Evolutionary conservation across 1,139 yeast genomes (phyloP).

Genomic region (Protomyces pachydermus): DNA sequence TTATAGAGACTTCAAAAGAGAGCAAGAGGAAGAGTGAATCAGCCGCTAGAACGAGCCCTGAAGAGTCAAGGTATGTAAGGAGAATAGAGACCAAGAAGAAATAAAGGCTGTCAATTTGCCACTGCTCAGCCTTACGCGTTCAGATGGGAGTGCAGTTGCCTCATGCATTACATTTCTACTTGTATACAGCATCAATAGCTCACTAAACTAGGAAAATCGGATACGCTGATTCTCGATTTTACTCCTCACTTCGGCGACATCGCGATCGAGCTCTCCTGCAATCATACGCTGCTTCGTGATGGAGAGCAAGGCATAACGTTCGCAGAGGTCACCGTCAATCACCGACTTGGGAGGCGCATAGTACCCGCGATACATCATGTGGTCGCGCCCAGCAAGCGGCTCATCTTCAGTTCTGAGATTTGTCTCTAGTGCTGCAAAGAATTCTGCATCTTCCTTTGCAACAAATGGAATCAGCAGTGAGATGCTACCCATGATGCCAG

Average conservation of each 20-base stretch:
- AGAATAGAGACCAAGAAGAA: too few species aligned
- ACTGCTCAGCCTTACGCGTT: too few species aligned
- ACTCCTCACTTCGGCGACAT: slow-evolving; percentile 56
- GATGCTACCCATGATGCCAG: slow-evolving; percentile 76
- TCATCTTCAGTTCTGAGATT: slow-evolving; percentile 46
- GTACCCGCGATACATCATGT: slow-evolving; percentile 63
- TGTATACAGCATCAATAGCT: too few species aligned
- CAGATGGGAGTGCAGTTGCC: too few species aligned
- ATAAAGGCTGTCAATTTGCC: too few species aligned
- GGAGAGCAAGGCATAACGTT: slow-evolving; percentile 47
- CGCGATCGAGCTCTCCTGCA: slow-evolving; percentile 52
- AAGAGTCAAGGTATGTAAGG: too few species aligned
- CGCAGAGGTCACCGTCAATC: slow-evolving; percentile 85
- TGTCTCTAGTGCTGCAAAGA: slow-evolving; percentile 54
- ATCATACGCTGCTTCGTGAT: slow-evolving; percentile 46
- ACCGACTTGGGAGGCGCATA: slow-evolving; percentile 71
- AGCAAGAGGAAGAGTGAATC: too few species aligned
- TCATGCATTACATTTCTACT: too few species aligned
- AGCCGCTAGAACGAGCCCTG: too few species aligned
- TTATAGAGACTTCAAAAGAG: neutral
- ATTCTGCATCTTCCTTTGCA: slow-evolving; percentile 57
- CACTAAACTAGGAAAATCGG: slow-evolving; percentile 27
- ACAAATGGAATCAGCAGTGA: slow-evolving; percentile 68
- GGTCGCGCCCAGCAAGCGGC: slow-evolving; percentile 60
- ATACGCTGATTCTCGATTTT: slow-evolving; percentile 43